Evolutionary conservation across 2,329 filamentous ascomycete species (phyloP), one percentile per base, ranked within the genome.

Genomic region (Colletotrichum brevisporum): DNA sequence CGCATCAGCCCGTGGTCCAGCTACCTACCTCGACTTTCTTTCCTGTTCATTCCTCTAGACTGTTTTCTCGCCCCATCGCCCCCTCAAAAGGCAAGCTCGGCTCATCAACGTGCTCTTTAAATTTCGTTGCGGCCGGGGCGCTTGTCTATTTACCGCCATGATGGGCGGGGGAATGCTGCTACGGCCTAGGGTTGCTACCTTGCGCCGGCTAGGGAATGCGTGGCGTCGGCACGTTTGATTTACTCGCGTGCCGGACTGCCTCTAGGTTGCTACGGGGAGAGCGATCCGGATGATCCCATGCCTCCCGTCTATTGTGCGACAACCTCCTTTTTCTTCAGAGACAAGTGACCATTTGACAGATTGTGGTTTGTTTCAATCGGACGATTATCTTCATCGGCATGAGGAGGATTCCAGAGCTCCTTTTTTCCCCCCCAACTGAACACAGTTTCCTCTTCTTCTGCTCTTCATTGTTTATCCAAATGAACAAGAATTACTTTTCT

Each of bases 181-280:
- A 24, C 21, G 4, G 21, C 21, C 8, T 26, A 26, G 60, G 41
- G 55, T 52, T 27, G 36, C 51, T 58, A 24, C 8, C 15, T 24
- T 6, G 31, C 15, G 16, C 53, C 13, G 45, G 13, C 16, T 21
- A 39, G 43, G 67, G 62, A 69, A 60, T 66, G 60, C 31, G 67
- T 61, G 62, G 67, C 67, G 67, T 39, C 26, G 43, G 41, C 62
- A 58, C 67, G 62, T 61, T 43, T 69, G 10, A 69, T 69, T 69
- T 57, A 52, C n/a, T 43, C 50, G 43, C 63, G 36, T 69, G 62
- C 55, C 63, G 60, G 15, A 26, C 27, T 50, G 47, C 18, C 8
- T 12, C 16, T 12, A 50, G 65, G 65, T 64, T 68, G 65, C 65
- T 45, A 64, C 43, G 36, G 51, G 41, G 48, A 47, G 36, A 15